Evolutionary conservation across 345 rosid species (phyloP), one percentile per base, ranked within the genome.

Genomic region (Ailanthus altissimus): DNA sequence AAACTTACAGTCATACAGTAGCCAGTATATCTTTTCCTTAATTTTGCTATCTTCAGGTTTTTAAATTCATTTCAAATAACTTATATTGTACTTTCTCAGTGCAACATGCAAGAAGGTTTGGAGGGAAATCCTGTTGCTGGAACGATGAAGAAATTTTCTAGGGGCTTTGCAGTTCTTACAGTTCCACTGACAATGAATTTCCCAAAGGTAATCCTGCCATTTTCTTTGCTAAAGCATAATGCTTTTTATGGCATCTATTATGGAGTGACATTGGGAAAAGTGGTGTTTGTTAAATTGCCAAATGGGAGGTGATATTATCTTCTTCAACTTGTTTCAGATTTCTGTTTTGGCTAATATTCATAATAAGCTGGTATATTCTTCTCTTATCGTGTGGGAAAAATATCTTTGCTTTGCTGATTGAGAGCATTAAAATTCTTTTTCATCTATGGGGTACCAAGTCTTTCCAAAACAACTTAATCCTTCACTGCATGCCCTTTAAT

Each of bases 51-150:
- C 6, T 21, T 72, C 51, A 13, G 11, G 13, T 56, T 51, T 57
- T 57, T 43, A 38, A 21, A 36, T 57, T 43, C 16, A 57, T 8
- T 60, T 74, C 28, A 74, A 28, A 63, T 78, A 40, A 43, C 70
- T 67, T 75, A 50, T 46, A 43, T 71, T n/a, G 25, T 16, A n/a
- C 72, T 36, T 71, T 61, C 67, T 26, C 85, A 95, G 97, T 80
- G 77, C 84, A 92, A 92, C 77, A 85, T 85, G 84, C 97, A 90
- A 88, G 97, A 96, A 86, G 98, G 97, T 70, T 82, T 96, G 93
- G 97, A 90, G 85, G 99, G 92, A 79, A 92, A 92, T 82, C 88
- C 92, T 32, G 67, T 70, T 79, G 87, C 88, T 74, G 64, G 62
- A 56, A 88, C 89, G 72, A 78, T 92, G 67, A 93, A 90, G 81